phyloP scores from a whole-genome alignment of 306 rosid genomes.

The Castanea sativa region DNA sequence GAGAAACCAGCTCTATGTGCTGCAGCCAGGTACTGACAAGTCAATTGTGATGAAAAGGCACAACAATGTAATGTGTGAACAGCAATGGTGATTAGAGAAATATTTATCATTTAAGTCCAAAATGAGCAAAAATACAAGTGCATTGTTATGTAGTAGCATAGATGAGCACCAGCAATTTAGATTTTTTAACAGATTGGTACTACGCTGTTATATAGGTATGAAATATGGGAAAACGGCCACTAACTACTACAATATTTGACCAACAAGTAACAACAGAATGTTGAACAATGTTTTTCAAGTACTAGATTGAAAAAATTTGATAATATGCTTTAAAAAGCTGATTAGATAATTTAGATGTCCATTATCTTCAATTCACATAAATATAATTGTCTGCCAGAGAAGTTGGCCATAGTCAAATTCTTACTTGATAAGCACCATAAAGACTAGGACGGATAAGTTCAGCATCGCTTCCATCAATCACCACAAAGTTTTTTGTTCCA shows the following conservation, averaged over 20 bases:
- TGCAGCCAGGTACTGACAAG: slow-evolving; percentile 35
- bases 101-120: neutral
- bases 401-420: slow-evolving; percentile 6
- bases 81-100: neutral
- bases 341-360: neutral
- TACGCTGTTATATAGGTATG: neutral
- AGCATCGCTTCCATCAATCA: slow-evolving; percentile 97
- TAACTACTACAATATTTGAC: neutral
- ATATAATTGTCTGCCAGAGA: slow-evolving; percentile 3
- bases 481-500: slow-evolving; percentile 88
- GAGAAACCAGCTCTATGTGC: slow-evolving; percentile 94
- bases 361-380: neutral
- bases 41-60: slow-evolving; percentile 5
- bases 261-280: neutral
- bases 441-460: slow-evolving; percentile 99
- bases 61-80: neutral
- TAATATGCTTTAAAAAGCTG: too few species aligned
- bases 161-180: neutral
- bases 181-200: neutral
- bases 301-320: neutral
- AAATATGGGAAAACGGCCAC: neutral
- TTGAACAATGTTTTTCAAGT: neutral
- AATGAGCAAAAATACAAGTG: neutral
- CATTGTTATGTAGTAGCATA: neutral
- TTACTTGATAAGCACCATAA: slow-evolving; percentile 93